phyloP scores from a whole-genome alignment of 2,329 filamentous ascomycete species.

The Exophiala sp. region DNA sequence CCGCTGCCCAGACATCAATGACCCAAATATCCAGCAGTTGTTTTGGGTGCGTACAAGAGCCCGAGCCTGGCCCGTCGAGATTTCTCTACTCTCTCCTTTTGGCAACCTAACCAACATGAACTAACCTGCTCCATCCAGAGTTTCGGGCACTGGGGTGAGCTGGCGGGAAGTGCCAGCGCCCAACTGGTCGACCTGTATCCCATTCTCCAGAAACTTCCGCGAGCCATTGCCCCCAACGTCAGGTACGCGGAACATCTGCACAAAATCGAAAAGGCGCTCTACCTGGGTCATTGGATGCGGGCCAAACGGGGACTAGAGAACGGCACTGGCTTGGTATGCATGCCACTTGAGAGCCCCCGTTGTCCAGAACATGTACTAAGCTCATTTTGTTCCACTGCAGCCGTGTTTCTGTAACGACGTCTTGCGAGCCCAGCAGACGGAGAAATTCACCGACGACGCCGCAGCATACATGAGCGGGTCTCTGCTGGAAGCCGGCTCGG shows the following conservation, averaged over 20 bases:
- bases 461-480: slow-evolving; percentile 34
- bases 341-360: background rate
- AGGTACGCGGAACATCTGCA: slow-evolving; percentile 15
- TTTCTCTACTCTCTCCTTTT: too few species aligned
- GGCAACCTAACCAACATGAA: background rate
- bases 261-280: slow-evolving; percentile 18
- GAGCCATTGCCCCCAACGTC: slow-evolving; percentile 9
- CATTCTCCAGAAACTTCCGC: slow-evolving; percentile 19
- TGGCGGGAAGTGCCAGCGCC: slow-evolving; percentile 12
- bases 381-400: background rate
- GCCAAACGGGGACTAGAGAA: slow-evolving; percentile 12
- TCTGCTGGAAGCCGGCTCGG: slow-evolving; percentile 40
- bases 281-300: slow-evolving; percentile 17
- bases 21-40: slow-evolving; percentile 41
- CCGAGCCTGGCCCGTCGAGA: too few species aligned
- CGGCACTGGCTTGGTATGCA: slow-evolving; percentile 12
- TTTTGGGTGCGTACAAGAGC: slow-evolving; percentile 39
- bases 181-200: slow-evolving; percentile 23
- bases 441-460: slow-evolving; percentile 19
- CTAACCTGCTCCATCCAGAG: slow-evolving; percentile 1
- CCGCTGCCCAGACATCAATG: slow-evolving; percentile 38
- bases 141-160: slow-evolving; percentile 19
- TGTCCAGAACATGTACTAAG: background rate
- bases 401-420: slow-evolving; percentile 24
- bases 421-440: slow-evolving; percentile 14